Conservation (phyloP, 2,329 filamentous ascomycete genomes). For the Madurella fahalii region DNA sequence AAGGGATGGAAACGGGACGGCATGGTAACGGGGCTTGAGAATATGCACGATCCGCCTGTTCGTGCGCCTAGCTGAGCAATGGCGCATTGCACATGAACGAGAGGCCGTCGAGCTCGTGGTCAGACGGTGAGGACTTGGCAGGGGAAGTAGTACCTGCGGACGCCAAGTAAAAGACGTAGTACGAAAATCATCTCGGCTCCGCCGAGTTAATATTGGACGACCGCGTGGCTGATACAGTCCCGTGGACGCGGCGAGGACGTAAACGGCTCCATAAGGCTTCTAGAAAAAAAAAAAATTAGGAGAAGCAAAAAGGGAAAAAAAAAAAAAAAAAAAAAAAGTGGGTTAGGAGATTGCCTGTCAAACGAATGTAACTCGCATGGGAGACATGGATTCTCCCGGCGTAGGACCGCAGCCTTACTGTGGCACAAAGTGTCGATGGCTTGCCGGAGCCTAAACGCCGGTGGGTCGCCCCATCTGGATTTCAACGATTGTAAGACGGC, state of each 20-base stretch:
- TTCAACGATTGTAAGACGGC: too few species aligned
- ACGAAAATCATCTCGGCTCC: background rate
- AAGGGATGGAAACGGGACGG: slow-evolving; percentile 1
- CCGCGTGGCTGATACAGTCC: background rate
- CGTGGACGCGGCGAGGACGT: background rate
- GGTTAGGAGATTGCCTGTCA: too few species aligned
- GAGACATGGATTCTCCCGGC: too few species aligned
- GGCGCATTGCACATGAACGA: background rate
- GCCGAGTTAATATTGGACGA: background rate
- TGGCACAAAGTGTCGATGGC: too few species aligned
- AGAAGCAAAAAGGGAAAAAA: too few species aligned
- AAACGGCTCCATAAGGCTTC: background rate
- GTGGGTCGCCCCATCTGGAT: too few species aligned
- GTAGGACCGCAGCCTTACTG: too few species aligned
- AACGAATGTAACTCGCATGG: too few species aligned
- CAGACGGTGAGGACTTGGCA: slow-evolving; percentile 1
- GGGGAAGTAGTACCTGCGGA: background rate
- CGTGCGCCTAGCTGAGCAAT: background rate
- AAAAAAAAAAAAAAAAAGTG: background rate
- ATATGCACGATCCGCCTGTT: background rate
- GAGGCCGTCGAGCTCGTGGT: slow-evolving; percentile 8
- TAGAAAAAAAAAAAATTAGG: background rate
- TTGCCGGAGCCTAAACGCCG: too few species aligned
- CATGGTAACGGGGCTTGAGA: background rate
- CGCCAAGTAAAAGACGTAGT: background rate